Evolutionary conservation across 805 yeast genomes (phyloP), one percentile per base, ranked within the genome.

Genomic region (Sungouiella blattae): DNA sequence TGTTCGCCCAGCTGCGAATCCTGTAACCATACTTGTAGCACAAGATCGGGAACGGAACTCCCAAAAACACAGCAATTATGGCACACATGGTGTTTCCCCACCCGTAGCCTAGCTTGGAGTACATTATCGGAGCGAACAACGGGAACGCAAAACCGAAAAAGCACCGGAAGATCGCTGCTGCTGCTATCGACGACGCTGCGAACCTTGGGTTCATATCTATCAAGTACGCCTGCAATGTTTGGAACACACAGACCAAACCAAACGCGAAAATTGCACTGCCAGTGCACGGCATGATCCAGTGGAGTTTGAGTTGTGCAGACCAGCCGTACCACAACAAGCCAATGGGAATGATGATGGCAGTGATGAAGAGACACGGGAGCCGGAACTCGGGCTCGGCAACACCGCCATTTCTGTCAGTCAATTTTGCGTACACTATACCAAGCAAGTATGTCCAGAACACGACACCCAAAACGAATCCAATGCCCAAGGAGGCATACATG

Each of bases 21-120:
- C 49, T 42, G 37, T 64, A 69, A 9, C 71, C 71, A 35, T 62
- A 58, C 32, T 50, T 43, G 36, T 57, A 55, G 41, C 68, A 62
- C 26, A 60, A 40, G 7, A 60, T 46, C 1, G 71, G 71, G 42
- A 65, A 64, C 5, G 69, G 69, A 8, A 62, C 40, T 2, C 71
- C 70, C 35, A 65, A 49, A 1, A 49, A 46, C 9, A 64, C 37
- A 5, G 57, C 63, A 21, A 65, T 46, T 28, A 62, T 40, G 5
- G 61, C 71, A 42, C 66, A 60, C 55, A 64, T 46, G 13, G 68
- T 61, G 39, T 63, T 63, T 1, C 64, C 69, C 69, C 70, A 64
- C 5, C 69, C 69, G 39, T 64, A 64, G 7, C 56, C 57, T 30
- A 64, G 41, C 24, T 34, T 40, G 12, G 41, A 58, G 35, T 65